phyloP scores from a whole-genome alignment of 1,139 yeast species.

The Zhuliangozyma parablackwelliae region DNA sequence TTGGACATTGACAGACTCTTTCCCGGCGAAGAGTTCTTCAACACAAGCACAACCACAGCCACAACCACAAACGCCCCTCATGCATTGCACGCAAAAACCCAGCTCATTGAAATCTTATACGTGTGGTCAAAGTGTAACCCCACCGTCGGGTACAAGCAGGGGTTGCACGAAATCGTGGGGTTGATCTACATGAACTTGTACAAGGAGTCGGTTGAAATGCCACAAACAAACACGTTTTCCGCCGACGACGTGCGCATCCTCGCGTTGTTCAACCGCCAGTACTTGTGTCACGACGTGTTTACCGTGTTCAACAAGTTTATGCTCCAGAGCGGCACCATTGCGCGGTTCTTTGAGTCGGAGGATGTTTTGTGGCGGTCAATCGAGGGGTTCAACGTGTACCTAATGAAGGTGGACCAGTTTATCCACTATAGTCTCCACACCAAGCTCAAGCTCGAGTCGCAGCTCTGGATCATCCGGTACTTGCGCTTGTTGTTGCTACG shows the following conservation, averaged over 20 bases:
- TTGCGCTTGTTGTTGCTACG: conserved; percentile 54
- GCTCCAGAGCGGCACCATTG: conserved; percentile 31
- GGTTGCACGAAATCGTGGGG: conserved; percentile 66
- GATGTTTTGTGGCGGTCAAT: conserved; percentile 36
- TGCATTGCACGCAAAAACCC: conserved; percentile 24
- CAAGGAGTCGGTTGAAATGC: conserved; percentile 34
- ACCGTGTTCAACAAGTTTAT: conserved; percentile 42
- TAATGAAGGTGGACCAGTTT: conserved; percentile 46
- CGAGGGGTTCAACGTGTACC: conserved; percentile 43
- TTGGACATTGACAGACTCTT: conserved; percentile 61
- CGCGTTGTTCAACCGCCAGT: conserved; percentile 35
- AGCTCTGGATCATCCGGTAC: conserved; percentile 67
- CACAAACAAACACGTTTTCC: conserved; percentile 30
- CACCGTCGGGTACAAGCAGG: conserved; percentile 60
- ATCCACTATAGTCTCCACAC: conserved; percentile 41
- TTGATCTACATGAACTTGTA: conserved; percentile 49
- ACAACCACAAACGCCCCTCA: conserved; percentile 11
- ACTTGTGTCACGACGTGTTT: conserved; percentile 44
- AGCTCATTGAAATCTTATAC: conserved; percentile 49
- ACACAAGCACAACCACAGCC: conserved; percentile 13
- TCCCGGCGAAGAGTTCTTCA: conserved; percentile 55
- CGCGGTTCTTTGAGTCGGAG: conserved; percentile 43
- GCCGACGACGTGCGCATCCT: conserved; percentile 32
- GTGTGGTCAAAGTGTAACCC: conserved; percentile 53
- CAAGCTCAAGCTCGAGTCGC: conserved; percentile 52